Conservation (phyloP, 75 land plant genomes). For the Pseudotsuga menziesii region DNA sequence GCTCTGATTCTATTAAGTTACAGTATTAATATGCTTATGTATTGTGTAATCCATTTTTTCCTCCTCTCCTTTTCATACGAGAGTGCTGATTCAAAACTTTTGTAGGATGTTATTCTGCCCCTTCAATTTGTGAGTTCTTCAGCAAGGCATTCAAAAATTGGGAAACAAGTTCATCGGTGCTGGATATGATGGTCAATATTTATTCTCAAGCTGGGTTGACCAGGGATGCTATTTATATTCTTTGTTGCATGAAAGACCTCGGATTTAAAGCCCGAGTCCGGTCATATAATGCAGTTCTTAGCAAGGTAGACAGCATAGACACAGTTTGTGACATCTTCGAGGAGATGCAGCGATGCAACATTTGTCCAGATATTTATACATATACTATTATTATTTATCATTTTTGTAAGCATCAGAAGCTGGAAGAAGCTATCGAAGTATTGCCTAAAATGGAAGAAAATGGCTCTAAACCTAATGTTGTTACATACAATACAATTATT, state of each 20-base stretch:
- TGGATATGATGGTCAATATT: constrained; percentile 1
- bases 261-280: background rate
- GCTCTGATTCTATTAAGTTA: background rate
- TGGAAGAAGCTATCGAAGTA: constrained; percentile 1
- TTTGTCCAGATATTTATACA: constrained; percentile 6
- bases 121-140: constrained; percentile 3
- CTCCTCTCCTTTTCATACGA: background rate
- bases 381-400: background rate
- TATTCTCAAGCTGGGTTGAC: constrained; percentile 4
- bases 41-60: background rate
- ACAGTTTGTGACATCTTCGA: background rate
- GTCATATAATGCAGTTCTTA: background rate
- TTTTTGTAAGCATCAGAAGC: background rate
- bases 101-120: constrained; percentile 5
- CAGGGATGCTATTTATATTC: constrained; percentile 2
- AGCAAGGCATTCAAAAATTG: constrained; percentile 1
- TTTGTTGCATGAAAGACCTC: constrained; percentile 4
- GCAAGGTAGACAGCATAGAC: background rate
- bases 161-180: background rate
- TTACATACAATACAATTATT: constrained; percentile 5
- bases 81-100: background rate
- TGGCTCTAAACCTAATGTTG: background rate
- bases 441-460: background rate
- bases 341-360: background rate
- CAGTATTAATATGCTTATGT: background rate